Evolutionary conservation across 768 basidiomycete genomes (phyloP).

Genomic region (Suillus bovinus): DNA sequence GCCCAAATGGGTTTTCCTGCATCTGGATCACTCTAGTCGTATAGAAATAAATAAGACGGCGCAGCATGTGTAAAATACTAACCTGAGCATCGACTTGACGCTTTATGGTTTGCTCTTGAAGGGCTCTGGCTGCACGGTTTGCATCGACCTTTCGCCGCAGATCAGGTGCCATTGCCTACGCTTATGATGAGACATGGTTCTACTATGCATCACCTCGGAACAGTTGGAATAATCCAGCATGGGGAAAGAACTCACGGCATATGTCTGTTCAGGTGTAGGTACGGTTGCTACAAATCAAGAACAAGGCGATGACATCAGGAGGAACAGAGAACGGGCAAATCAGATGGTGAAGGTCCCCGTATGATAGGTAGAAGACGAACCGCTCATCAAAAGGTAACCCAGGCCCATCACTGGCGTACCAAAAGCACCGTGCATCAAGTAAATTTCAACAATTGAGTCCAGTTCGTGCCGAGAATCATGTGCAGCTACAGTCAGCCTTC

Average conservation of each 20-base stretch:
- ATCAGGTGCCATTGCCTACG: constrained; percentile 64
- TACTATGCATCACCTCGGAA: not conserved
- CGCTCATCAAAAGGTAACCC: constrained; percentile 62
- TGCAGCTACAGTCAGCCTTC: not conserved
- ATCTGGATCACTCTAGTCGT: constrained; percentile 26
- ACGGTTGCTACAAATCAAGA: constrained; percentile 29
- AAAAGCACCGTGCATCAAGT: not conserved
- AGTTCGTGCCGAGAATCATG: not conserved
- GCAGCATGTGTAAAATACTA: constrained; percentile 20
- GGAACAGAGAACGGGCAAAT: constrained; percentile 11
- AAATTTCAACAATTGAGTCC: constrained; percentile 1
- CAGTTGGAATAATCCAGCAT: not conserved
- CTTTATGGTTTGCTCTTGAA: constrained; percentile 54
- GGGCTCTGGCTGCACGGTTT: constrained; percentile 49
- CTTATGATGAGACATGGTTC: constrained; percentile 5
- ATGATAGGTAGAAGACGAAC: constrained; percentile 35
- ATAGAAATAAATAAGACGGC: not conserved
- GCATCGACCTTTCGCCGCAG: constrained; percentile 64
- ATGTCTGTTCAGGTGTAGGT: constrained; percentile 38
- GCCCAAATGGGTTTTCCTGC: constrained; percentile 36
- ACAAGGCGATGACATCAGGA: constrained; percentile 6
- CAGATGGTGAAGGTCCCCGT: constrained; percentile 6
- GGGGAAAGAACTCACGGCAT: constrained; percentile 27
- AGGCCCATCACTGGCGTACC: constrained; percentile 48
- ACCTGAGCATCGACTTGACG: constrained; percentile 56